Evolutionary conservation across 139 green algal genomes (phyloP), one percentile per base, ranked within the genome.

Genomic region (Chlamydomonas asymmetrica): DNA sequence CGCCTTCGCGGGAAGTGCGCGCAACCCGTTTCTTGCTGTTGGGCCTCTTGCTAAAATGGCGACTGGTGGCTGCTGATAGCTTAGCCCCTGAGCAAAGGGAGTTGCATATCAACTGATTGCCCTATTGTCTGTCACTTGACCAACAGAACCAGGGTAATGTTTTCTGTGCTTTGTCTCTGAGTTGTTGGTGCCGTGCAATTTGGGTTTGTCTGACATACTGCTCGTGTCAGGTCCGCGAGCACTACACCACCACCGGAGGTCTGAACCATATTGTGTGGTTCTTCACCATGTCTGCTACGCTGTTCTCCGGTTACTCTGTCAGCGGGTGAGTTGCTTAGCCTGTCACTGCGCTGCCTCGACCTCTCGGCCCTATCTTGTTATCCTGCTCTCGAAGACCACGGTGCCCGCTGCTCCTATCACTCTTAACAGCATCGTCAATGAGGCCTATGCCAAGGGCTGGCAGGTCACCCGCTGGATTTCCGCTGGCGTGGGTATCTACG

Each of bases 281-380:
- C 66, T 84, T 83, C 65, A 81, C 75, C 5, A 88, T 88, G 82
- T 66, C 79, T 40, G 78, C 82, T 5, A 78, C 82, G 4, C 67
- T 88, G 8, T 88, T 83, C 50, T 80, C 65, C 6, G 82, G 82
- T 37, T 88, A 88, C 66, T 82, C 78, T 23, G 82, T 88, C 1
- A 75, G 49, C 7, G 80, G 81, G 76, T 82, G 45, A 65, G 76
- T 35, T 68, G 38, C 62, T 38, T 20, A 25, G 34, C 6, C 37
- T 31, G 5, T 40, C 2, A 31, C 61, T 34, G 27, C 9, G 13
- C 10, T 18, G 56, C 56, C 9, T 31, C 50, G 22, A 9, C 13
- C 50, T 27, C 5, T 10, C 5, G n/a, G 6, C 9, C 62, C 29
- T 4, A 29, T 8, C 16, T 32, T 34, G 37, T 18, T 23, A 32